phyloP scores from a whole-genome alignment of 768 basidiomycete genomes.

The Tulasnella sp. region DNA sequence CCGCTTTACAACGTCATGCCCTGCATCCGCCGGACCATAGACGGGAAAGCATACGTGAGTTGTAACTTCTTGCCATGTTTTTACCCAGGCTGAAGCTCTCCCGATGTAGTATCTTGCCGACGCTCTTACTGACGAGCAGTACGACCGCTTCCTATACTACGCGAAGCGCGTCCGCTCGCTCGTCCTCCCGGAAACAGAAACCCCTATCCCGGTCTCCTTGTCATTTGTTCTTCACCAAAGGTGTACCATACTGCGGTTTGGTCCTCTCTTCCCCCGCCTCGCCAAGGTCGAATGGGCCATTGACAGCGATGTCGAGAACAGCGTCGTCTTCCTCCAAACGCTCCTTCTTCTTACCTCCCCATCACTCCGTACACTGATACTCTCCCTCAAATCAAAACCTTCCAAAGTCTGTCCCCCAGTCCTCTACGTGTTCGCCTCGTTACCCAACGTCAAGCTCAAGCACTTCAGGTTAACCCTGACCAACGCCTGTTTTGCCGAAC shows the following conservation, averaged over 20 bases:
- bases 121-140: background rate
- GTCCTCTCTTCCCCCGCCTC: constrained; percentile 8
- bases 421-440: constrained; percentile 3
- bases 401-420: constrained; percentile 2
- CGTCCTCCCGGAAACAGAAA: background rate
- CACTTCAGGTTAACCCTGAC: constrained; percentile 2
- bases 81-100: background rate
- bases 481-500: background rate
- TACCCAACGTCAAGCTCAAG: background rate
- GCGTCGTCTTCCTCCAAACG: constrained; percentile 4
- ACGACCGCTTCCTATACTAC: background rate
- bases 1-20: background rate
- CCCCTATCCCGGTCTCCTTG: background rate
- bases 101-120: background rate
- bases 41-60: background rate
- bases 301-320: constrained; percentile 1
- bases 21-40: background rate
- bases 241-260: background rate
- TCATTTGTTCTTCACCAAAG: background rate
- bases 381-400: background rate
- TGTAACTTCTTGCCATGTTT: no score
- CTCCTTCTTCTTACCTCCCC: background rate
- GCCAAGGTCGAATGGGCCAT: background rate
- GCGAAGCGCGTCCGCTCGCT: constrained; percentile 6
- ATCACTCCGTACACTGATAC: background rate